Evolutionary conservation across 1,284 basidiomycete species (phyloP), one percentile per base, ranked within the genome.

Genomic region (Ganoderma lingzhi): DNA sequence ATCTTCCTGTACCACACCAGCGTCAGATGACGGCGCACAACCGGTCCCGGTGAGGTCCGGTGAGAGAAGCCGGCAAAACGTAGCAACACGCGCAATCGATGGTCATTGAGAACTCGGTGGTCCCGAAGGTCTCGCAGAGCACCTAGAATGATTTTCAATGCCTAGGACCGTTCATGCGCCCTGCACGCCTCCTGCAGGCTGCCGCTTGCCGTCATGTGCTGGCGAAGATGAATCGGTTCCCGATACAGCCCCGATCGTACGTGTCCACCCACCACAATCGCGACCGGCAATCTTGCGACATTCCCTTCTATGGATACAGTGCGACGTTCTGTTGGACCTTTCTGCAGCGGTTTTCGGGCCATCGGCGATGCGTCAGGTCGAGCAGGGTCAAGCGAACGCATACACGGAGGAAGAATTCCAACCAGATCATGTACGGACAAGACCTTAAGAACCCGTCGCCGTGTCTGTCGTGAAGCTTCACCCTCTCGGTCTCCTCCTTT

Each of bases 61-160:
- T 28, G n/a, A 42, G 23, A 28, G 56, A 59, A 59, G 56, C 39
- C 56, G 35, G 56, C 56, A 39, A 56, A 39, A 39, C 35, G 56
- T 59, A 19, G 56, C 56, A 39, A 59, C 19, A 12, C 2, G 35
- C 19, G 56, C 19, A n/a, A 6, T 39, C 59, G 59, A 61, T 23
- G 39, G 23, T 3, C 56, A 32, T 59, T 39, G 56, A 39, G 35
- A 35, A 8, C 14, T 56, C 30, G 32, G 5, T 59, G 56, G 35
- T n/a, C 35, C 45, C 45, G 45, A 48, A n/a, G 45, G 19, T n/a
- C 45, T 10, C 55, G 32, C 55, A 37, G 19, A 37, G 30, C 53
- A 55, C 28, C 32, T 12, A 37, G 51, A 53, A 58, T 19, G 30
- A 58, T 30, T 8, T 37, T 19, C 35, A 59, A 39, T 35, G 19